A percentile compares a stretch with the other conserved stretches of the same genome.
Evolutionary conservation across 2,329 filamentous ascomycete genomes (phyloP).

Genomic region (Podosphaera aphanis): DNA sequence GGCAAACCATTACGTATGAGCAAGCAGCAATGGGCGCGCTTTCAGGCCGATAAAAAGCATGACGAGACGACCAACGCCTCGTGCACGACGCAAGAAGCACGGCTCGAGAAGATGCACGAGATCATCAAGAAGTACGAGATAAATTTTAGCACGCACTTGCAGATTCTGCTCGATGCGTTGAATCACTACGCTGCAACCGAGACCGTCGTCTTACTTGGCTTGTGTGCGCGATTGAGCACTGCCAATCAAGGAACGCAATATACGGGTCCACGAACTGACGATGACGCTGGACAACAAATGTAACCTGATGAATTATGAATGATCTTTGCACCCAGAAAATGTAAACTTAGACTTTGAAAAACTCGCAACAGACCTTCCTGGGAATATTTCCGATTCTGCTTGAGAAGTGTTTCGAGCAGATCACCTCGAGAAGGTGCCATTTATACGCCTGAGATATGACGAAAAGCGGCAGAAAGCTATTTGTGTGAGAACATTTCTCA

Average conservation of each 20-base stretch:
- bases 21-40: conserved; percentile 34
- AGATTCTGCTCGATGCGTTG: conserved; percentile 79
- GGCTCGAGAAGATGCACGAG: conserved; percentile 37
- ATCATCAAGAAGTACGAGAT: conserved; percentile 79
- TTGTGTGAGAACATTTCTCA: no score
- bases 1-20: conserved; percentile 36
- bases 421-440: not conserved
- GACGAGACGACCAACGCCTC: conserved; percentile 14
- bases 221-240: conserved; percentile 63
- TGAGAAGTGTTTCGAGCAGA: not conserved
- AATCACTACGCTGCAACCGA: conserved; percentile 97
- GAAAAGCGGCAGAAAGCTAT: no score
- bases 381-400: not conserved
- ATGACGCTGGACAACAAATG: conserved; percentile 20
- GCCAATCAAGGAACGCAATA: conserved; percentile 55
- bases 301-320: conserved; percentile 1
- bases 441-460: no score
- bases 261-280: conserved; percentile 33
- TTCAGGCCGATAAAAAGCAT: conserved; percentile 26
- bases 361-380: no score
- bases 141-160: conserved; percentile 77
- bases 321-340: not conserved
- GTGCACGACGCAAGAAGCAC: conserved; percentile 9
- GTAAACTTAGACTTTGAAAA: no score
- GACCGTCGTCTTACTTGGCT: conserved; percentile 74